A percentile compares a stretch with the other conserved stretches of the same genome.
These are phyloP conservation scores for Cadophora sp. DNA, from an alignment of 2,329 filamentous ascomycete species.

Conservation along the genomic window DNA sequence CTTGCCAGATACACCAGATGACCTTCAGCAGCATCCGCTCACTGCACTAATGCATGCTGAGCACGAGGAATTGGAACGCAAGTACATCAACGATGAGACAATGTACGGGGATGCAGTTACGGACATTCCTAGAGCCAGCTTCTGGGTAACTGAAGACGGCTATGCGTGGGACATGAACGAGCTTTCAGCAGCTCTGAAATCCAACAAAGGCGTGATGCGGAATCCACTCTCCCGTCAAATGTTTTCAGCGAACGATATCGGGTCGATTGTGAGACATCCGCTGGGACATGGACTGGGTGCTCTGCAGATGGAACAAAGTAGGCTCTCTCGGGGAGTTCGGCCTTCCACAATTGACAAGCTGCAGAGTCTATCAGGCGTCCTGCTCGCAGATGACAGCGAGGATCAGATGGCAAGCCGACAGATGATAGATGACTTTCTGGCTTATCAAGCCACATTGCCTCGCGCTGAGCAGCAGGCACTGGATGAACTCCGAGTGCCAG, in stretches of 20 bases:
- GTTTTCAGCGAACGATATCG: constrained; percentile 29
- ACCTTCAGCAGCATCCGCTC: constrained; percentile 20
- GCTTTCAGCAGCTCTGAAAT: constrained; percentile 24
- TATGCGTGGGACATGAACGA: constrained; percentile 35
- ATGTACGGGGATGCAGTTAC: constrained; percentile 31
- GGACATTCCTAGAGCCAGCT: constrained; percentile 26
- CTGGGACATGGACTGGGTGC: constrained; percentile 26
- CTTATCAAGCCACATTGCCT: constrained; percentile 29
- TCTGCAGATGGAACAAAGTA: constrained; percentile 28
- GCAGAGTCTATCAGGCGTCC: constrained; percentile 25
- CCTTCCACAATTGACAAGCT: constrained; percentile 28
- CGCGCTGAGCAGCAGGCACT: constrained; percentile 26
- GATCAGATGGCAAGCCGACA: constrained; percentile 28
- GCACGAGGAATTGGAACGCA: constrained; percentile 26
- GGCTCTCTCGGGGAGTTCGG: constrained; percentile 27
- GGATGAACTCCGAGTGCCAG: constrained; percentile 28
- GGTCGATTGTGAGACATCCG: constrained; percentile 29
- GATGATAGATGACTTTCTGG: constrained; percentile 28
- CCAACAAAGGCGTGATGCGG: constrained; percentile 30
- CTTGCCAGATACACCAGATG: constrained; percentile 17
- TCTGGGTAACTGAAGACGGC: constrained; percentile 31
- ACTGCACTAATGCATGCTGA: constrained; percentile 31
- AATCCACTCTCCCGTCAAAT: constrained; percentile 30
- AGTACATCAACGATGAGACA: constrained; percentile 28
- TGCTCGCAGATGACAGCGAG: constrained; percentile 29